Base-by-base conservation (phyloP, 805 yeast species). In the Saccharomycopsis oosterbeekiorum region DNA sequence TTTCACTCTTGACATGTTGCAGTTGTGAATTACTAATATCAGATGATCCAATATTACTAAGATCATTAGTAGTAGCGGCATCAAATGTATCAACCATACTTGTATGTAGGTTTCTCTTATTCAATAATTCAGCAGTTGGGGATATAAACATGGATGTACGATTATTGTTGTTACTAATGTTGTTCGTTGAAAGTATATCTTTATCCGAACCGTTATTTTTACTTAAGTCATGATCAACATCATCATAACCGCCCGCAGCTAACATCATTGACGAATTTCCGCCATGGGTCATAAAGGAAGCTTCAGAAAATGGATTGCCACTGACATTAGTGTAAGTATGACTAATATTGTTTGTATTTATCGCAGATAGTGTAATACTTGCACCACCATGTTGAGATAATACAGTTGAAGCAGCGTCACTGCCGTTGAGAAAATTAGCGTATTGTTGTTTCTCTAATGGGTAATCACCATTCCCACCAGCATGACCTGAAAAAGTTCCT, bases 111-210 rank as follows among this genome's bases (percentile, higher is more conserved):
- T 40, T 40, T 37, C 53, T 47, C 26, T 47, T 24, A 60, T 76
- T 76, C 81, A 84, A 80, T 17, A 85, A 86, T 67, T 87, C 90
- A 17, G 84, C 85, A 0, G 96, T 89, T 40, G 96, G 96, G 2
- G 94, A 88, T 59, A 88, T 81, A 71, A 86, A 89, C 80, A 85
- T 77, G 47, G 53, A 47, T 10, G 53, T 12, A 8, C 53, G 53
- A 26, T 47, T 57, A 21, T 59, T 58, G 12, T 40, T 47, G 15
- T n/a, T 51, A n/a, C 17, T 55, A 15, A n/a, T 42, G 10, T 41
- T 43, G 19, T 14, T 57, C 3, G 26, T 24, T 8, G 39, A 40
- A 26, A 65, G 62, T 47, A 60, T 58, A 39, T 55, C 65, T 9
- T 55, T 15, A 15, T 62, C 26, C 62, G 62, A 41, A 65, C 61